Percentiles rank a stretch among this genome's conserved stretches.
phyloP scores from a whole-genome alignment of 2,329 filamentous ascomycete genomes.

The Phoma sp. region DNA sequence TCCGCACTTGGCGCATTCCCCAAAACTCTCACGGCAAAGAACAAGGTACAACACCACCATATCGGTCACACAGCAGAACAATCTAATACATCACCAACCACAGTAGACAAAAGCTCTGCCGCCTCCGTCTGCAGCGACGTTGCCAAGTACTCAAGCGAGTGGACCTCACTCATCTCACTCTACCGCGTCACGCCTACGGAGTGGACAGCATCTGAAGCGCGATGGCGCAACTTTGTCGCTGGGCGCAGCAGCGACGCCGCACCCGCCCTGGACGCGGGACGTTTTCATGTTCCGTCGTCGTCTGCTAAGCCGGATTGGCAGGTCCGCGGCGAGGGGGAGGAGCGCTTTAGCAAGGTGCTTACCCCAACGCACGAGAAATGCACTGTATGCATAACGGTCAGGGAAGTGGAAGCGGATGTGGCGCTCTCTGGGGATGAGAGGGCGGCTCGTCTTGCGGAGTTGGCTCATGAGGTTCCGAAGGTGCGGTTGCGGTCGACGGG shows the following conservation, averaged over 20 bases:
- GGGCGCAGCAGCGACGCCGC: background rate
- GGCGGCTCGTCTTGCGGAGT: background rate
- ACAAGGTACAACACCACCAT: background rate
- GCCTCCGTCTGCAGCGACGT: background rate
- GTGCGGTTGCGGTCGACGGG: background rate
- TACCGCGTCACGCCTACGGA: background rate
- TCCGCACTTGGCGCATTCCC: background rate
- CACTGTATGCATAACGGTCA: background rate
- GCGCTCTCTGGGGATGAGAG: background rate
- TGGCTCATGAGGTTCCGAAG: background rate
- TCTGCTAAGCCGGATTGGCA: background rate
- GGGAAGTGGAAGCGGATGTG: background rate
- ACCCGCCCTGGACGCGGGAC: background rate
- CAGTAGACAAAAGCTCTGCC: background rate
- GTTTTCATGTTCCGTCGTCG: background rate
- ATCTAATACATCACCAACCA: background rate
- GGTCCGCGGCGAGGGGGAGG: background rate
- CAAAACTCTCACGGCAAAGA: background rate
- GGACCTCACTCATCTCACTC: background rate
- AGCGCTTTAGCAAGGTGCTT: background rate
- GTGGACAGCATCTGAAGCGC: background rate
- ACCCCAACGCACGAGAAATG: background rate
- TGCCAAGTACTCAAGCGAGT: background rate
- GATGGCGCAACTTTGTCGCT: background rate
- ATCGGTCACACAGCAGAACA: background rate